Evolutionary conservation across 75 land plant species (phyloP), one percentile per base, ranked within the genome.

Genomic region (Picea glauca): DNA sequence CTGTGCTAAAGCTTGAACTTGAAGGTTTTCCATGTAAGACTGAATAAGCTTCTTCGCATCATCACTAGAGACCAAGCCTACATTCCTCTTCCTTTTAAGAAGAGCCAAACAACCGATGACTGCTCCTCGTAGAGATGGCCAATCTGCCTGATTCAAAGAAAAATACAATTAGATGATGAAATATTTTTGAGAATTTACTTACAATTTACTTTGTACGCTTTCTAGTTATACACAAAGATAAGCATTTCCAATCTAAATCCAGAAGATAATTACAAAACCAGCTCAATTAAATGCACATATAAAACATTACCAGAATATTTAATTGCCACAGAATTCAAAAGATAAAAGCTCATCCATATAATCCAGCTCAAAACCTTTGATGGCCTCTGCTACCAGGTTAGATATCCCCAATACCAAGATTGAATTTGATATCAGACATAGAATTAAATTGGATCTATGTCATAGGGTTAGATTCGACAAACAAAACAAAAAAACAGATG

Each of bases 61-160:
- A 67, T 21, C 83, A 5, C 1, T 38, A 35, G 70, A 64, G 43
- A 92, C 84, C 40, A 38, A 77, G 60, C 94, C 93, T 78, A 81
- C 85, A 72, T 66, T 46, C 43, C 61, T 66, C 32, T 80, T 81
- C 77, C 99, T 90, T 82, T 86, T 88, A 40, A 92, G 32, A 26
- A 96, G 85, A 67, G 91, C 90, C 80, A 93, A 85, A 80, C 93
- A 92, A 58, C 99, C 99, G 77, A 90, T 77, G 68, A 96, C 83
- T 33, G 99, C 91, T 72, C 94, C 96, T 57, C 82, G 90, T 72
- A 96, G 78, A 66, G 94, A 90, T 81, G 81, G 93, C 99, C 99
- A 96, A 90, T 96, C 99, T 88, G 84, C 88, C 99, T 96, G 90
- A 72, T 76, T 56, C 58, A 20, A 78, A 62, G 30, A 54, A 30